These are phyloP conservation scores for Phlebiopsis gigantea DNA, from an alignment of 768 basidiomycete species.

Conservation along the genomic window DNA sequence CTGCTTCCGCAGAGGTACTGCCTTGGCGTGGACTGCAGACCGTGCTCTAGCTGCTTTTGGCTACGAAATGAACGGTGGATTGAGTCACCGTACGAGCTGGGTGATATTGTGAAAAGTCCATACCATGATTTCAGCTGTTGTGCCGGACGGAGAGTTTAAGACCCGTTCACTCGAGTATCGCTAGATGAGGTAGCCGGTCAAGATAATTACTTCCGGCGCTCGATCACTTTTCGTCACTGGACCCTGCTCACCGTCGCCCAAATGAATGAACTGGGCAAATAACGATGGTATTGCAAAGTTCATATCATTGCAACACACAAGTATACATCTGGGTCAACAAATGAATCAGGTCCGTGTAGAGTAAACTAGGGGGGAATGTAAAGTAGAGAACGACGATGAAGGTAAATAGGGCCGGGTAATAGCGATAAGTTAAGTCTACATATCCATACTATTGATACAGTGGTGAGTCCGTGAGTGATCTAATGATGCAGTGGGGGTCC, in stretches of 20 bases:
- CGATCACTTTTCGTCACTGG: neutral
- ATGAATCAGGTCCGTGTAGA: neutral
- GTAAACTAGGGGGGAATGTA: neutral
- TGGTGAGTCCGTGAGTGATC: constrained; percentile 1
- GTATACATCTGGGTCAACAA: neutral
- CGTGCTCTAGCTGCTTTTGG: constrained; percentile 2
- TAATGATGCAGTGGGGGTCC: constrained; percentile 1
- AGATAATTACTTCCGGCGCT: neutral
- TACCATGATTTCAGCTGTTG: no score
- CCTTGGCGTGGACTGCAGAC: neutral
- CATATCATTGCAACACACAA: neutral
- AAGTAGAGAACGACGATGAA: neutral
- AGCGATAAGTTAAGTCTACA: neutral
- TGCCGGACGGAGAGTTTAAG: no score
- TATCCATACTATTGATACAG: neutral
- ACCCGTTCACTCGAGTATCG: no score
- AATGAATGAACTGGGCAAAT: neutral
- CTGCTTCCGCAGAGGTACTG: neutral
- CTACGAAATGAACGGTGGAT: neutral
- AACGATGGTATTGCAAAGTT: neutral
- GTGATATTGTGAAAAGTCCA: no score
- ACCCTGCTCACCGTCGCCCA: no score
- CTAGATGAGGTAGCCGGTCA: neutral
- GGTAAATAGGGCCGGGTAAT: neutral
- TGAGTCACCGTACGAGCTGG: no score